Base-by-base conservation (phyloP, 75 land plant genomes). In the Sequoiadendron giganteum region DNA sequence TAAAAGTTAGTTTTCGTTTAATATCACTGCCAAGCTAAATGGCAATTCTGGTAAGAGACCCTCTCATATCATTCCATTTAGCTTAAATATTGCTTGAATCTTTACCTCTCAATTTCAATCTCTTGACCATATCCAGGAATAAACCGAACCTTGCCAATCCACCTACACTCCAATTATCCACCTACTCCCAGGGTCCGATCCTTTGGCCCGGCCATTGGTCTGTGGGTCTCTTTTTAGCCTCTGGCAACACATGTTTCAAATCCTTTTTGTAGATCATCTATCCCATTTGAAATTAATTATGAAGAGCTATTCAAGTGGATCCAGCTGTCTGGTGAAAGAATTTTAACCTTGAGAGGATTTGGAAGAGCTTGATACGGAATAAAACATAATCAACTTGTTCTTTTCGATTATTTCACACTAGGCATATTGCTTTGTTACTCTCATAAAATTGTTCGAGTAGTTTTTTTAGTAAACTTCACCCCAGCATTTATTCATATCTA, bases 401-500 rank as follows among this genome's bases (percentile, higher is more conserved):
- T 4, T 19, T 61, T n/a, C 21, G 25, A 21, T 5, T 21, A 25
- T 61, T 61, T 25, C 25, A 19, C 21, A 19, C 25, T 25, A 61
- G n/a, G 68, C 25, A 61, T 61, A 61, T 61, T 61, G 6, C n/a
- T 5, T 61, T 25, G 65, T 21, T 58, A 58, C 25, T 58, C 65
- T 58, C 65, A 58, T 58, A 21, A 21, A 58, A 58, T 58, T 58
- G 65, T 58, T 58, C 5, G 98, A 84, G 38, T 36, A 36, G 38
- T 36, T 36, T 36, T 36, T 36, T 36, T 0, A 36, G 88, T 95
- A 95, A 15, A 96, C 93, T 89, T 98, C 98, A 78, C 97, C 96
- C 99, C 99, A 96, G 30, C 93, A 93, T 86, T 98, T 96, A 86
- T 98, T 96, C 92, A 95, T 96, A 68, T 98, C 96, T 54, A 89